Percentiles rank a stretch among this genome's conserved stretches.
Evolutionary conservation across 106 monocot genomes (phyloP).

Genomic region (Allium cepa): DNA sequence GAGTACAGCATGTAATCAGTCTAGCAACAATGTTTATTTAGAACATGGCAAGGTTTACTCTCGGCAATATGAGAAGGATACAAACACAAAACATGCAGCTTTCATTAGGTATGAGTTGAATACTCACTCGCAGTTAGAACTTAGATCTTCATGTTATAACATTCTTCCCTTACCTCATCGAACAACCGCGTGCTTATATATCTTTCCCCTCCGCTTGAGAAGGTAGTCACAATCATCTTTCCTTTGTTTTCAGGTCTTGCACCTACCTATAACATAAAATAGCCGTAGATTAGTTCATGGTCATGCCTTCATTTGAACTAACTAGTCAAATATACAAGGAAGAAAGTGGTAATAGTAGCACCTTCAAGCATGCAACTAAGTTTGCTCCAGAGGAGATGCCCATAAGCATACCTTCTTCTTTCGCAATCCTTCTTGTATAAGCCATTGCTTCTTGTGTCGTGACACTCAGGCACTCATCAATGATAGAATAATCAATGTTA

Average conservation of each 20-base stretch:
- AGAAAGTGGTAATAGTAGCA: background rate
- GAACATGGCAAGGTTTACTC: too few species aligned
- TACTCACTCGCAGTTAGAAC: too few species aligned
- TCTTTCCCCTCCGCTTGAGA: slow-evolving; percentile 74
- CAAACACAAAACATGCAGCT: too few species aligned
- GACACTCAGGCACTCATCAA: slow-evolving; percentile 73
- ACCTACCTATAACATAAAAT: slow-evolving; percentile 27
- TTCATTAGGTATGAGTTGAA: too few species aligned
- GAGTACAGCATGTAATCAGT: too few species aligned
- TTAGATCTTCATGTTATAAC: slow-evolving; percentile 52
- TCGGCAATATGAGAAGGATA: too few species aligned
- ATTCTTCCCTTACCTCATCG: slow-evolving; percentile 59
- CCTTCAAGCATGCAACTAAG: slow-evolving; percentile 76
- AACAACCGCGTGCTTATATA: slow-evolving; percentile 78
- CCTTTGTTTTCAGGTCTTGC: slow-evolving; percentile 52
- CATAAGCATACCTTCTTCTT: slow-evolving; percentile 74
- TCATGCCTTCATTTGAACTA: too few species aligned
- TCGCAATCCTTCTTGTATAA: slow-evolving; percentile 55
- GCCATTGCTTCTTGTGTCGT: slow-evolving; percentile 55
- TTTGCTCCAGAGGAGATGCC: slow-evolving; percentile 91
- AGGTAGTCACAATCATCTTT: slow-evolving; percentile 75
- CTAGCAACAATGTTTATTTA: too few species aligned
- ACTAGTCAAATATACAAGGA: too few species aligned
- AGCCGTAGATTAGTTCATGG: too few species aligned
- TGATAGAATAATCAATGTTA: slow-evolving; percentile 36